Evolutionary conservation across 2,329 filamentous ascomycete species (phyloP).

Genomic region (Epicoccum sorghinum): DNA sequence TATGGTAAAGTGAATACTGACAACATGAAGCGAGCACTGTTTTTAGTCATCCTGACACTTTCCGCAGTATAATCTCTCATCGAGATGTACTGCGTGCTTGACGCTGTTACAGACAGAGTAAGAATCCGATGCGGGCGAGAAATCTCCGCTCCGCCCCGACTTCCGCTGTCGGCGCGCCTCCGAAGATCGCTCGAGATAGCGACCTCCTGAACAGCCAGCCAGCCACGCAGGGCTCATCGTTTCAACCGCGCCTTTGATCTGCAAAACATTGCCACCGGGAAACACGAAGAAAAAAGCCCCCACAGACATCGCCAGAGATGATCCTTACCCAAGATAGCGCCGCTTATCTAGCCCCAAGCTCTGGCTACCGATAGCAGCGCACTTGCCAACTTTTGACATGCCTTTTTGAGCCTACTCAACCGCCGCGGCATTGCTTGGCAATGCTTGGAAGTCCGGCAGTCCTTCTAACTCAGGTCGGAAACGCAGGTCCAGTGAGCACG

Average conservation of each 20-base stretch:
- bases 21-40: too few species aligned
- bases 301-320: background rate
- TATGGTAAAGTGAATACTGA: too few species aligned
- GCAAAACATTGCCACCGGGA: background rate
- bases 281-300: background rate
- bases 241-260: background rate
- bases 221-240: background rate
- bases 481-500: constrained; percentile 5
- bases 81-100: background rate
- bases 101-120: background rate
- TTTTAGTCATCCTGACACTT: too few species aligned
- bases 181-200: background rate
- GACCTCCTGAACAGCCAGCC: background rate
- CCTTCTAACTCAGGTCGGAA: constrained; percentile 2
- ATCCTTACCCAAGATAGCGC: constrained; percentile 4
- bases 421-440: constrained; percentile 18
- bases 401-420: constrained; percentile 13
- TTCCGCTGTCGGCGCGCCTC: constrained; percentile 2
- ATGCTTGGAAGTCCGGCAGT: constrained; percentile 12
- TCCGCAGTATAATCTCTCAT: too few species aligned
- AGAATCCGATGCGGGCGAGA: background rate
- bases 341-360: constrained; percentile 16
- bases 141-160: background rate
- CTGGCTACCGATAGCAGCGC: background rate
- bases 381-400: constrained; percentile 8